These are phyloP conservation scores for Pleurotus ostreatus DNA, from an alignment of 768 basidiomycete genomes.

Conservation along the genomic window DNA sequence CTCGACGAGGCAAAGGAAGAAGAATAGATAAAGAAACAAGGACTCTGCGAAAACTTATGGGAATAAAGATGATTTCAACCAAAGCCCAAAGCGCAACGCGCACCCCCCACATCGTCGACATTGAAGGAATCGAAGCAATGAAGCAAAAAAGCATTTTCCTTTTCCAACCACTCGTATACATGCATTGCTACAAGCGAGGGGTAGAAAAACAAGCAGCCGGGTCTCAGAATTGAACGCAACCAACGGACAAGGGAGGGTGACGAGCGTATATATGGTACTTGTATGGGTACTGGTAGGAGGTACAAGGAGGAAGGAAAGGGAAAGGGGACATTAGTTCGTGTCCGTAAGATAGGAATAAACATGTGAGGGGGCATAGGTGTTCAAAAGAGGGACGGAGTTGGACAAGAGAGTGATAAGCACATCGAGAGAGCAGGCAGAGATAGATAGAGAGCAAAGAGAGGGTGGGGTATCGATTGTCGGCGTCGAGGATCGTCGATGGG, in stretches of 20 bases:
- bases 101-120: not conserved
- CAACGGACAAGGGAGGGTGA: not conserved
- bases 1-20: too few relatives aligned
- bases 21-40: too few relatives aligned
- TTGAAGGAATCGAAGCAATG: not conserved
- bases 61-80: not conserved
- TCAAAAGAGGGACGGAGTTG: not conserved
- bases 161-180: not conserved
- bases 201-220: too few relatives aligned
- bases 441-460: slow-evolving; percentile 16
- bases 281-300: not conserved
- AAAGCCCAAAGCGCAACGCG: not conserved
- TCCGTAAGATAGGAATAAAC: slow-evolving; percentile 5
- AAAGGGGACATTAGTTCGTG: not conserved
- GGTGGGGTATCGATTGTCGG: slow-evolving; percentile 12
- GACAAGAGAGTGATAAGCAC: not conserved
- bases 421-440: slow-evolving; percentile 13
- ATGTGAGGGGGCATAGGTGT: not conserved
- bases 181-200: not conserved
- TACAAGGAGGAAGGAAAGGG: not conserved
- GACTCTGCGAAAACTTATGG: not conserved
- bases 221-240: not conserved
- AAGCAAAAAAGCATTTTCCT: not conserved
- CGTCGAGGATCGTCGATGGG: slow-evolving; percentile 3
- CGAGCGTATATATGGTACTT: not conserved